These are phyloP conservation scores for Wickerhamomyces strasburgensis DNA, from an alignment of 805 yeast species.

Conservation along the genomic window DNA sequence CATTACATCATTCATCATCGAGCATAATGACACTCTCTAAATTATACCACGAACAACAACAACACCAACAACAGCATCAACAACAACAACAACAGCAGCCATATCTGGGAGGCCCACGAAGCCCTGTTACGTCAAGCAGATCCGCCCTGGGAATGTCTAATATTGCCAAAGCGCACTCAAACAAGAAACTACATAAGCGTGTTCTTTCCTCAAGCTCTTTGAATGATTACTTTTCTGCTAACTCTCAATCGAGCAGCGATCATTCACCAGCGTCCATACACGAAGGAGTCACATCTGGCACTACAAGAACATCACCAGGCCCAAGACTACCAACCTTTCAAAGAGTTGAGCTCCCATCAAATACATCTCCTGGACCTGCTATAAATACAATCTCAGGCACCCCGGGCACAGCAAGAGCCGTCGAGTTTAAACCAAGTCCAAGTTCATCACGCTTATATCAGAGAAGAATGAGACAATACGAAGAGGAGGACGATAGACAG, in stretches of 20 bases:
- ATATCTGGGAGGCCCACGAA: conserved; percentile 1
- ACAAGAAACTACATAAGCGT: conserved; percentile 21
- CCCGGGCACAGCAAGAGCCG: conserved; percentile 5
- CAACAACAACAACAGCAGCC: conserved; percentile 11
- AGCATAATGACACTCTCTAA: conserved; percentile 24
- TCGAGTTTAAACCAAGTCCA: conserved; percentile 3
- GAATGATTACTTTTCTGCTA: conserved; percentile 13
- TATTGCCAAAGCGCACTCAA: conserved; percentile 4
- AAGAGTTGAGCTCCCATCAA: conserved; percentile 13
- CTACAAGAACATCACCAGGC: conserved; percentile 6
- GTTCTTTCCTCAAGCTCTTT: conserved; percentile 21
- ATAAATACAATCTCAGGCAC: background rate
- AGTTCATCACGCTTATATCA: conserved; percentile 20
- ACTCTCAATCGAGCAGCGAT: background rate
- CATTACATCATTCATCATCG: conserved; percentile 17
- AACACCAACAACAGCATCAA: conserved; percentile 2
- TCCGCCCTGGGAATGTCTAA: conserved; percentile 2
- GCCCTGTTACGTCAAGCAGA: conserved; percentile 11
- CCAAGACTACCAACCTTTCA: conserved; percentile 22
- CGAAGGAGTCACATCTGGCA: background rate
- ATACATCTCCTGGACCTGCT: background rate
- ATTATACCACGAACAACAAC: conserved; percentile 18
- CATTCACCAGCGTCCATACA: conserved; percentile 1
- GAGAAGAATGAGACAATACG: conserved; percentile 18
- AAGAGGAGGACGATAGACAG: conserved; percentile 6